A percentile compares a stretch with the other conserved stretches of the same genome.
phyloP scores from a whole-genome alignment of 2,329 filamentous ascomycete species.

The Sporothrix brunneoviolacea region DNA sequence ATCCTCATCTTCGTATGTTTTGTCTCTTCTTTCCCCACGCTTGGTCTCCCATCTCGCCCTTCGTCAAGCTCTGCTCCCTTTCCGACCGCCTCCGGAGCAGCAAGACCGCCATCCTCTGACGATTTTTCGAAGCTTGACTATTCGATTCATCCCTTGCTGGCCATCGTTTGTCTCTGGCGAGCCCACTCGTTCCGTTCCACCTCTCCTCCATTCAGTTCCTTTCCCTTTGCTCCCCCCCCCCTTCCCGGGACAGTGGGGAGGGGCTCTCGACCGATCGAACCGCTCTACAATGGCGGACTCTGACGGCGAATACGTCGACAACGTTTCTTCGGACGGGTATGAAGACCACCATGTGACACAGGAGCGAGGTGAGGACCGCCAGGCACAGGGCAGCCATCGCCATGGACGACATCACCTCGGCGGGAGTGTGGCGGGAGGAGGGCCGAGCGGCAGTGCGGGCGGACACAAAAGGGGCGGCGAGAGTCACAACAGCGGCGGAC shows the following conservation, averaged over 20 bases:
- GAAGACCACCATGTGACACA: slow-evolving; percentile 40
- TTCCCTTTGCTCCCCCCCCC: not conserved
- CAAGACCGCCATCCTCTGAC: not conserved
- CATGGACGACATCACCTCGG: slow-evolving; percentile 22
- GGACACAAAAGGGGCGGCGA: not conserved
- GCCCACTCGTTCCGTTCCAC: too few relatives aligned
- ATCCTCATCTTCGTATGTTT: not conserved
- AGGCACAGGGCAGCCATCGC: slow-evolving; percentile 14
- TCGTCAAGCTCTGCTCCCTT: too few relatives aligned
- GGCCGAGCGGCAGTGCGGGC: not conserved
- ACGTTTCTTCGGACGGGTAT: slow-evolving; percentile 60
- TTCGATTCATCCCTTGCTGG: slow-evolving; percentile 1
- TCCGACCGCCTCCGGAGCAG: too few relatives aligned
- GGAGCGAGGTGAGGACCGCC: slow-evolving; percentile 17
- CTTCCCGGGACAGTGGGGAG: slow-evolving; percentile 6
- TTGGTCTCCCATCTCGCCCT: too few relatives aligned
- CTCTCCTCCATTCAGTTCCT: not conserved
- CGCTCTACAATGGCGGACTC: slow-evolving; percentile 67
- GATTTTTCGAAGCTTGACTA: too few relatives aligned
- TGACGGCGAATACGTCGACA: slow-evolving; percentile 63
- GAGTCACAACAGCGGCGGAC: not conserved
- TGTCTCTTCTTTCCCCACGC: not conserved
- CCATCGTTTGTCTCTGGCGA: not conserved
- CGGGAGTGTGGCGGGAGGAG: not conserved
- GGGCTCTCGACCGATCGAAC: not conserved